These are phyloP conservation scores for Tausonia pullulans DNA, from an alignment of 1,284 basidiomycete genomes.

Conservation along the genomic window DNA sequence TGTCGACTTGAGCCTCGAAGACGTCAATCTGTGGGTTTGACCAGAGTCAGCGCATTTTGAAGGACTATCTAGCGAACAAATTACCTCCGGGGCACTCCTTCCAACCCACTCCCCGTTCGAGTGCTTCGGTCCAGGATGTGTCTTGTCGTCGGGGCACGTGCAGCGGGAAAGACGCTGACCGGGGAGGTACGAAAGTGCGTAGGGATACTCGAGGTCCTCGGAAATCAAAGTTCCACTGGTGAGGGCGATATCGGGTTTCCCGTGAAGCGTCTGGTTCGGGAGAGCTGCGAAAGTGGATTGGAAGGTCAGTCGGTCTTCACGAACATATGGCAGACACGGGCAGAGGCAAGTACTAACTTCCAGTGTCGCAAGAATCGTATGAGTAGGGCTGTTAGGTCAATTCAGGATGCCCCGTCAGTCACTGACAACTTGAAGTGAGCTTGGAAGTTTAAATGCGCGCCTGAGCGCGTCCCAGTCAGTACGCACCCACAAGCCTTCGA, in stretches of 20 bases:
- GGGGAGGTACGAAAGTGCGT: constrained; percentile 43
- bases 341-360: constrained; percentile 33
- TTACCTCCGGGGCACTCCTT: constrained; percentile 77
- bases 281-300: constrained; percentile 7
- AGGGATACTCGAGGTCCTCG: no score
- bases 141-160: constrained; percentile 59
- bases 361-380: constrained; percentile 38
- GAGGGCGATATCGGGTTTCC: constrained; percentile 35
- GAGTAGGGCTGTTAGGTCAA: constrained; percentile 35
- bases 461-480: neutral
- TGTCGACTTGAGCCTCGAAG: constrained; percentile 19
- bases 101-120: constrained; percentile 59
- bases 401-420: no score
- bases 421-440: no score
- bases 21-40: neutral
- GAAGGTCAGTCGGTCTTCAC: constrained; percentile 49
- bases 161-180: constrained; percentile 72
- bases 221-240: constrained; percentile 33
- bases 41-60: no score
- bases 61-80: constrained; percentile 28
- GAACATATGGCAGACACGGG: constrained; percentile 34
- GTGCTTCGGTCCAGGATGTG: constrained; percentile 61
- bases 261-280: constrained; percentile 17
- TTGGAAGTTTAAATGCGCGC: no score
- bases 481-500: constrained; percentile 35